phyloP scores from a whole-genome alignment of 2,329 filamentous ascomycete genomes.

The Colletotrichum cordylinicola region DNA sequence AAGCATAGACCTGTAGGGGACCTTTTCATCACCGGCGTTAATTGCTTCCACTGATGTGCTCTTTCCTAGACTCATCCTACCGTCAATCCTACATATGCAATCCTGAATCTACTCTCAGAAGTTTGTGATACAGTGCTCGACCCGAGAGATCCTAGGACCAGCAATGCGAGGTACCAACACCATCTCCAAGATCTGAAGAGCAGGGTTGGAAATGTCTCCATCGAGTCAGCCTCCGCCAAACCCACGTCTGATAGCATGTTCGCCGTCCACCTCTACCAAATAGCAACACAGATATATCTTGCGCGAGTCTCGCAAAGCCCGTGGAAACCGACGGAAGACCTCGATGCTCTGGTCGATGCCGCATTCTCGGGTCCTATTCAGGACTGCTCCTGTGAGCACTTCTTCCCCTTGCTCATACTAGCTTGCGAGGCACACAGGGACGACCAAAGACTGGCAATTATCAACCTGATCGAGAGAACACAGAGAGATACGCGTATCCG shows the following conservation, averaged over 20 bases:
- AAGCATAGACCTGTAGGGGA: background rate
- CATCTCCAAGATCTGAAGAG: background rate
- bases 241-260: background rate
- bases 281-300: background rate
- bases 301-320: conserved; percentile 24
- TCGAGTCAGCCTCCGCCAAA: background rate
- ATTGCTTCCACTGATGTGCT: background rate
- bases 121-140: background rate
- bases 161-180: background rate
- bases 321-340: conserved; percentile 20
- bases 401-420: conserved; percentile 40
- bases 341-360: conserved; percentile 21
- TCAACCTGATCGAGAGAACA: conserved; percentile 34
- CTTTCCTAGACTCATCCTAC: background rate
- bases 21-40: background rate
- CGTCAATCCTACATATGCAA: background rate
- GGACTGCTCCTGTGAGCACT: conserved; percentile 32
- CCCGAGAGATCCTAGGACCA: background rate
- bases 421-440: conserved; percentile 39
- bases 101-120: conserved; percentile 1
- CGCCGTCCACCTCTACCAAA: background rate
- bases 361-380: conserved; percentile 22
- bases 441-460: conserved; percentile 32
- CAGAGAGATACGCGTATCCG: conserved; percentile 22
- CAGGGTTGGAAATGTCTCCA: background rate